phyloP scores from a whole-genome alignment of 2,329 filamentous ascomycete species.

The Plectosphaerella plurivora region DNA sequence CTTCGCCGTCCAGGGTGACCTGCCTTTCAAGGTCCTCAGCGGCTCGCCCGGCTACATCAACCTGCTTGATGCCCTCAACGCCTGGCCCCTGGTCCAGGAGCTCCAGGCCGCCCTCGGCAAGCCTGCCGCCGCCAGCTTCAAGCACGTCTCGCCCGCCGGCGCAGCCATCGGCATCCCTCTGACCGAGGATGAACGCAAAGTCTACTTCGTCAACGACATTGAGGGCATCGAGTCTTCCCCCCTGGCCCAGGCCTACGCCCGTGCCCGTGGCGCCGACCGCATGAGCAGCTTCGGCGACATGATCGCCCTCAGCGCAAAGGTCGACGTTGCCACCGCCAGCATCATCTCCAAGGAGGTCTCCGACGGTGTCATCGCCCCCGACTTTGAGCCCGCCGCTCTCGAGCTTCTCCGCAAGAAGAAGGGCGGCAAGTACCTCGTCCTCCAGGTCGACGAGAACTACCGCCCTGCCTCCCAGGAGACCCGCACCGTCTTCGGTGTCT shows the following conservation, averaged over 20 bases:
- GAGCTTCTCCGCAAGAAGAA: constrained; percentile 97
- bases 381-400: constrained; percentile 78
- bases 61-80: constrained; percentile 90
- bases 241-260: constrained; percentile 91
- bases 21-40: constrained; percentile 93
- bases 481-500: constrained; percentile 86
- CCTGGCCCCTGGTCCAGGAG: constrained; percentile 96
- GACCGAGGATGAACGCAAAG: constrained; percentile 83
- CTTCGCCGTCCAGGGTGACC: constrained; percentile 63
- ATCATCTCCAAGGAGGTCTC: constrained; percentile 98
- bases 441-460: constrained; percentile 90
- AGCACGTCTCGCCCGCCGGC: constrained; percentile 96
- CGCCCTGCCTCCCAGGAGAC: constrained; percentile 76
- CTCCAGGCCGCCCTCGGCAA: constrained; percentile 82
- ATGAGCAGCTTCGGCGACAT: constrained; percentile 99
- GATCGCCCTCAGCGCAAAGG: constrained; percentile 85
- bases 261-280: constrained; percentile 90
- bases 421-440: constrained; percentile 91
- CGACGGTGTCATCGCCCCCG: constrained; percentile 90
- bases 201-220: constrained; percentile 98
- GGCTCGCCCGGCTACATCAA: constrained; percentile 97
- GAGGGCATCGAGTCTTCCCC: constrained; percentile 78
- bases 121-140: constrained; percentile 95
- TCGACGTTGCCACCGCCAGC: constrained; percentile 89
- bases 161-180: constrained; percentile 90